These are phyloP conservation scores for Rostrohypoxylon terebratum DNA, from an alignment of 495 filamentous ascomycete species.

Conservation along the genomic window DNA sequence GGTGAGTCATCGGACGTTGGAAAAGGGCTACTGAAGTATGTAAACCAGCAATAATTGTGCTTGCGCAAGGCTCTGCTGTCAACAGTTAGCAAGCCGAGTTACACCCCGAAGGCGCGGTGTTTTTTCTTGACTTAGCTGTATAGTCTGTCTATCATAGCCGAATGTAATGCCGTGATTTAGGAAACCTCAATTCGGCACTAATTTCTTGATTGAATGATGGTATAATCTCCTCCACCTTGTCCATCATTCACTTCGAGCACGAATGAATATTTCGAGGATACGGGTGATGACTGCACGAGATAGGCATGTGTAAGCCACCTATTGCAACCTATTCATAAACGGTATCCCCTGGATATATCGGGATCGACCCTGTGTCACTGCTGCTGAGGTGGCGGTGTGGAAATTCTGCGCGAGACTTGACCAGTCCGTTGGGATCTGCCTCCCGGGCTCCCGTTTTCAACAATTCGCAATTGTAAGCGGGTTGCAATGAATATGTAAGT, in stretches of 20 bases:
- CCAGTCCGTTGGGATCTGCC: not conserved
- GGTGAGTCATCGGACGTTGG: not conserved
- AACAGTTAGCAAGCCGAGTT: not conserved
- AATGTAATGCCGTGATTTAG: not conserved
- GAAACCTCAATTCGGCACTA: not conserved
- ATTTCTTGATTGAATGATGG: not conserved
- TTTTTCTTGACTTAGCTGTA: not conserved
- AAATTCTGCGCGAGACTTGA: not conserved
- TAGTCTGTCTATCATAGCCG: not conserved
- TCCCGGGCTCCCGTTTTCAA: not conserved
- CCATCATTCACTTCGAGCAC: not conserved
- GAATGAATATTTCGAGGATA: not conserved
- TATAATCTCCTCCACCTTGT: not conserved
- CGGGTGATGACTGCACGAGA: not conserved
- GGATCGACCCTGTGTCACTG: not conserved
- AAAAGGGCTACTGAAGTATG: not conserved
- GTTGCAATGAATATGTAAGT: not conserved
- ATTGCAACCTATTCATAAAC: not conserved
- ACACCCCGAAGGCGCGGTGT: not conserved
- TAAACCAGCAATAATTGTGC: not conserved
- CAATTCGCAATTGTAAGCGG: not conserved
- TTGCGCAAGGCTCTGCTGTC: not conserved
- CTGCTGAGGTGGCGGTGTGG: not conserved
- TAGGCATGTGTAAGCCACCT: not conserved
- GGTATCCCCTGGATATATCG: not conserved